phyloP scores from a whole-genome alignment of 2,329 filamentous ascomycete species.

The Hypoxylon sp. region DNA sequence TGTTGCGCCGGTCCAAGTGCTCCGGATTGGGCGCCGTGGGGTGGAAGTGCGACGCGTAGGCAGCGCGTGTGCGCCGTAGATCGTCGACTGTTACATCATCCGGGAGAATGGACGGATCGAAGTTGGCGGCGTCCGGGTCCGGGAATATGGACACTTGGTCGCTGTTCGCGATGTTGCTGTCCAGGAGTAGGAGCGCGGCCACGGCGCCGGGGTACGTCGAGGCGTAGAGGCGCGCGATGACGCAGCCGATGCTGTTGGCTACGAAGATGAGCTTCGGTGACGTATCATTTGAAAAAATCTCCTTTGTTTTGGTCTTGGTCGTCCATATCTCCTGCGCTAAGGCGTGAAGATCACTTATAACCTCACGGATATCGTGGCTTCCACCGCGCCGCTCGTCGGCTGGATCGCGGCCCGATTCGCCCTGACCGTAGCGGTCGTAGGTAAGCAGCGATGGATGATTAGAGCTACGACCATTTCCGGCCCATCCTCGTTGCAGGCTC shows the following conservation, averaged over 20 bases:
- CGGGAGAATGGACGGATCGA: slow-evolving; percentile 60
- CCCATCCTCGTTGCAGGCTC: slow-evolving; percentile 26
- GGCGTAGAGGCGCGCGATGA: slow-evolving; percentile 67
- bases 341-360: slow-evolving; percentile 61
- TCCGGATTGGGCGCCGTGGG: slow-evolving; percentile 66
- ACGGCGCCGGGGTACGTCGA: slow-evolving; percentile 62
- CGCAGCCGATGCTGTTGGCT: slow-evolving; percentile 68
- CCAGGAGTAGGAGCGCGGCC: slow-evolving; percentile 66
- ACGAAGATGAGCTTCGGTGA: slow-evolving; percentile 62
- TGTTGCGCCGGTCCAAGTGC: slow-evolving; percentile 63
- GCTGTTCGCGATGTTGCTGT: slow-evolving; percentile 71
- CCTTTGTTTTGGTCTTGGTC: slow-evolving; percentile 38
- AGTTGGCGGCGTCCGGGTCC: slow-evolving; percentile 64
- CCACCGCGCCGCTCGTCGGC: slow-evolving; percentile 64
- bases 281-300: not conserved
- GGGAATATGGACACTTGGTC: slow-evolving; percentile 70
- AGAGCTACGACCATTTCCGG: not conserved
- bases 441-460: slow-evolving; percentile 59
- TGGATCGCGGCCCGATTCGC: slow-evolving; percentile 63
- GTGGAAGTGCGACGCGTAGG: slow-evolving; percentile 62
- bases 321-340: slow-evolving; percentile 60
- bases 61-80: slow-evolving; percentile 55
- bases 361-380: slow-evolving; percentile 64
- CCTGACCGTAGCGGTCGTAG: slow-evolving; percentile 73
- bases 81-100: slow-evolving; percentile 56